Base-by-base conservation (phyloP, 306 rosid genomes). In the Vachellia pachyceras region DNA sequence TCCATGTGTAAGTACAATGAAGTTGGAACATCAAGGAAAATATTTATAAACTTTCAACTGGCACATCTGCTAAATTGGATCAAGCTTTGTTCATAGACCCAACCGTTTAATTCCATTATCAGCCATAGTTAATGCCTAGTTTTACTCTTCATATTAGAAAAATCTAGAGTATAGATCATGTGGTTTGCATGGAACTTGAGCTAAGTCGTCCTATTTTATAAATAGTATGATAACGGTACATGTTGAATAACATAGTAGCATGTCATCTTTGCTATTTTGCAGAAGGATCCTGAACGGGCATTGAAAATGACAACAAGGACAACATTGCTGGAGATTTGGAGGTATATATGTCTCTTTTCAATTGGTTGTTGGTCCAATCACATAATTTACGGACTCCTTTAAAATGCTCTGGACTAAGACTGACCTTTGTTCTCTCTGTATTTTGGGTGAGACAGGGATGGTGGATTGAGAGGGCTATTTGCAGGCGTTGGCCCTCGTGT, bases 401-500 rank as follows among this genome's bases (percentile, higher is more conserved):
- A 14, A 17, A 66, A 46, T 47, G 67, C 25, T 65, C 77, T 80
- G 75, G 52, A 67, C 73, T 85, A 78, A 84, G 52, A 67, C 73
- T 85, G 80, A 84, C 77, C 36, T 65, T 39, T 5, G 22, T 33
- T 40, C 41, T 68, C 68, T 68, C 68, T 65, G n/a, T 52, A 40
- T 72, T 77, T 82, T 66, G 71, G 39, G 35, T 82, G 83, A 72
- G 82, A 81, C 92, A 95, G 98, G 91, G 97, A 92, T 84, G 98
- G 99, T 77, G 89, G 97, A 77, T 65, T 88, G 42, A 90, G 85
- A 84, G 99, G 99, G 14, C 69, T 95, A 70, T 95, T 89, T 82
- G 83, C 97, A 55, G 99, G 99, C 44, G 68, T 95, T 25, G 91
- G 90, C 47, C 97, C 99, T 1, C 94, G 98, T 14, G 89, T 93